Evolutionary conservation across 805 yeast species (phyloP).

Genomic region (Sugiyamaella chiloensis): DNA sequence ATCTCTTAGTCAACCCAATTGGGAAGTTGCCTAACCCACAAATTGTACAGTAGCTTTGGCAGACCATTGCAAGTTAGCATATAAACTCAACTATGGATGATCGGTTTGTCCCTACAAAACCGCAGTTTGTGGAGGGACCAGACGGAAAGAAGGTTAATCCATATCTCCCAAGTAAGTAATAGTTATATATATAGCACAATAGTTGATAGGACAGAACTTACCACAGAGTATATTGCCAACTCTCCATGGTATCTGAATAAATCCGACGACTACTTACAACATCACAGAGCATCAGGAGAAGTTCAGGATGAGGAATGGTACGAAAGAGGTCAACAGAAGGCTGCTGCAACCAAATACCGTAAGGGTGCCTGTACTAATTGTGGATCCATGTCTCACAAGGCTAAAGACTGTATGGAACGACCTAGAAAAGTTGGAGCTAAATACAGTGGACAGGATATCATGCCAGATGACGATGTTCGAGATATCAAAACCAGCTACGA

Average conservation of each 20-base stretch:
- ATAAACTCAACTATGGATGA: not conserved
- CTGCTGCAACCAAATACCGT: conserved; percentile 33
- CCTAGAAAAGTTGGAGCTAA: conserved; percentile 45
- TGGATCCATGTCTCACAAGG: conserved; percentile 50
- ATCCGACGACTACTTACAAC: conserved; percentile 26
- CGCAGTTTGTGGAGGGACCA: conserved; percentile 4
- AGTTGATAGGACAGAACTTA: not conserved
- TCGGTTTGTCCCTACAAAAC: conserved; percentile 6
- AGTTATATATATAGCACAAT: too few relatives aligned
- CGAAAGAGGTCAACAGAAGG: conserved; percentile 30
- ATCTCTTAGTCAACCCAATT: too few relatives aligned
- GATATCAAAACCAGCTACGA: conserved; percentile 50
- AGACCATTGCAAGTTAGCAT: too few relatives aligned
- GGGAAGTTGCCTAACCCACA: too few relatives aligned
- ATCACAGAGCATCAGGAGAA: conserved; percentile 27
- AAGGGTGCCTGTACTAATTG: conserved; percentile 55
- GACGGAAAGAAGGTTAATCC: conserved; percentile 31
- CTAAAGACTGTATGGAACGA: conserved; percentile 56
- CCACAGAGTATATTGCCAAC: conserved; percentile 26
- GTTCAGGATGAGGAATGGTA: conserved; percentile 29
- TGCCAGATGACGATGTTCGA: conserved; percentile 29
- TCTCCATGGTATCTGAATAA: conserved; percentile 35
- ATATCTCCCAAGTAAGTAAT: conserved; percentile 31
- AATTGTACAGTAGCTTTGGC: too few relatives aligned
- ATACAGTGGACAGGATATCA: conserved; percentile 32